These are phyloP conservation scores for Hygrophila difformis DNA, from an alignment of 257 asterid genomes.

Conservation along the genomic window DNA sequence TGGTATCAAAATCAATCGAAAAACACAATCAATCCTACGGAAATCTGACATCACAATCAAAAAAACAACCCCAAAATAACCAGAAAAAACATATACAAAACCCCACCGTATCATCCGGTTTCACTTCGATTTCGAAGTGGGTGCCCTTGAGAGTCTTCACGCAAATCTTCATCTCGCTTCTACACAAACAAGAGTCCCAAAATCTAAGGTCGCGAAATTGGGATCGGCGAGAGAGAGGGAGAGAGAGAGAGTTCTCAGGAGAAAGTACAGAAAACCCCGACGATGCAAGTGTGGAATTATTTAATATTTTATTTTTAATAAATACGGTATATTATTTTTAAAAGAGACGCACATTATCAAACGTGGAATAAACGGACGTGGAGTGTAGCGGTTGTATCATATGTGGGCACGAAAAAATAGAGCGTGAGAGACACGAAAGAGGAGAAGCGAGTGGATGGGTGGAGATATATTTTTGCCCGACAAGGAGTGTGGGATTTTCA, in stretches of 20 bases:
- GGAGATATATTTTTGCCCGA: constrained; percentile 4
- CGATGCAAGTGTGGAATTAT: constrained; percentile 21
- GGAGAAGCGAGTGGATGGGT: not conserved
- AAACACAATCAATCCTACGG: too few species aligned
- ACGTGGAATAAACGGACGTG: constrained; percentile 2
- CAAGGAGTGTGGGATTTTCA: constrained; percentile 3
- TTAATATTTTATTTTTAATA: not conserved
- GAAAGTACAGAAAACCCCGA: constrained; percentile 2
- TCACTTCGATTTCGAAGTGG: constrained; percentile 40
- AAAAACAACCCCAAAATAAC: too few species aligned
- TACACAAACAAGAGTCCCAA: not conserved
- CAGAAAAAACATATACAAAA: not conserved
- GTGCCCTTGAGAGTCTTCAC: constrained; percentile 44
- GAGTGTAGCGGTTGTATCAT: too few species aligned
- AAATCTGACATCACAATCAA: too few species aligned
- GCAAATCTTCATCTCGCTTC: constrained; percentile 27
- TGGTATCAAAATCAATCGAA: too few species aligned
- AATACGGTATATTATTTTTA: not conserved
- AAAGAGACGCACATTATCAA: not conserved
- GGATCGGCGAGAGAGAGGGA: too few species aligned
- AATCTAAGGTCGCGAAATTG: not conserved
- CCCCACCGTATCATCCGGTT: constrained; percentile 31
- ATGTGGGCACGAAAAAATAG: not conserved
- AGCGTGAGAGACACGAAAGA: constrained; percentile 7
- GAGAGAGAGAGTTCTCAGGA: too few species aligned